Evolutionary conservation across 768 basidiomycete genomes (phyloP).

Genomic region (Clavulina sp.): DNA sequence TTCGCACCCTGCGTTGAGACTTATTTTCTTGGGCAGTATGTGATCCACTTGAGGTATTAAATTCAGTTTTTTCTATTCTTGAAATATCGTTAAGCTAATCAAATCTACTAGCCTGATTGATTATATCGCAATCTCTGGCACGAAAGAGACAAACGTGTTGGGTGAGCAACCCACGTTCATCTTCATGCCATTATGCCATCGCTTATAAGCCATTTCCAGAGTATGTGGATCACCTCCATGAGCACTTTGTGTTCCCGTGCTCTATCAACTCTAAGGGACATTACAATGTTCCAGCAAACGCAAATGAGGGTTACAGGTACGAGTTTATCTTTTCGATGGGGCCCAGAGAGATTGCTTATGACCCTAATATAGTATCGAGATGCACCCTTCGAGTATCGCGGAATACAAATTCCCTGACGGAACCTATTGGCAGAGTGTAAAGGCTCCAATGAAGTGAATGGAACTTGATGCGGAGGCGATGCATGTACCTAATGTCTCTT

Average conservation of each 20-base stretch:
- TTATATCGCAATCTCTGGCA: slow-evolving; percentile 79
- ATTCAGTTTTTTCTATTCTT: not conserved
- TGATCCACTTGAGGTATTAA: slow-evolving; percentile 8
- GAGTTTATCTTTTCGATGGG: slow-evolving; percentile 7
- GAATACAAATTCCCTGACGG: slow-evolving; percentile 80
- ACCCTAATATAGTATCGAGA: slow-evolving; percentile 53
- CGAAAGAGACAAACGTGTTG: slow-evolving; percentile 92
- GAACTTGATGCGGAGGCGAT: too few species aligned
- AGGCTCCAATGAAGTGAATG: slow-evolving; percentile 5
- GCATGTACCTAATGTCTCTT: too few species aligned
- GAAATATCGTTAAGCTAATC: not conserved
- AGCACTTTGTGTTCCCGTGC: slow-evolving; percentile 79
- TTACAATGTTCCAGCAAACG: slow-evolving; percentile 69
- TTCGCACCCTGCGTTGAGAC: not conserved
- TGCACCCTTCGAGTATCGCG: slow-evolving; percentile 62
- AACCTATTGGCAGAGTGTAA: slow-evolving; percentile 41
- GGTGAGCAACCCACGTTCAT: slow-evolving; percentile 13
- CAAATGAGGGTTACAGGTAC: slow-evolving; percentile 64
- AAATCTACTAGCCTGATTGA: slow-evolving; percentile 55
- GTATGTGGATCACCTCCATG: slow-evolving; percentile 81
- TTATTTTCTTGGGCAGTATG: slow-evolving; percentile 6
- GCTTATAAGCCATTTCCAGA: slow-evolving; percentile 15
- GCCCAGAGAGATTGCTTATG: not conserved
- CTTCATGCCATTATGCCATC: not conserved
- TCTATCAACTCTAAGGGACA: slow-evolving; percentile 71